Evolutionary conservation across 805 yeast genomes (phyloP).

Genomic region (Schwanniomyces sp.): DNA sequence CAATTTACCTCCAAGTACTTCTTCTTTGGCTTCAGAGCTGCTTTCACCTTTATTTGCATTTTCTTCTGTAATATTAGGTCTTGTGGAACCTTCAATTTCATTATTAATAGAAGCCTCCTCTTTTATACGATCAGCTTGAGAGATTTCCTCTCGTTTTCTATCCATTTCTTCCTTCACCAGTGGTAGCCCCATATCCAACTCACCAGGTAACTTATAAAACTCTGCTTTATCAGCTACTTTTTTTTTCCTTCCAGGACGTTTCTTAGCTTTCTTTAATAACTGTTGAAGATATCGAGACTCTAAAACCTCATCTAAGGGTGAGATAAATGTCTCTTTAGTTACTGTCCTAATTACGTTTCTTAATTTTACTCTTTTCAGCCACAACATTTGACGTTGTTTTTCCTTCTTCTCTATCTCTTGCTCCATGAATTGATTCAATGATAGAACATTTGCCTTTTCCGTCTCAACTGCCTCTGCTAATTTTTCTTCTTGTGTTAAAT

Average conservation of each 20-base stretch:
- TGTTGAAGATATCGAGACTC: slow-evolving; percentile 44
- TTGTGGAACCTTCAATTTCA: slow-evolving; percentile 2
- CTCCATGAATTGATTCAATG: slow-evolving; percentile 76
- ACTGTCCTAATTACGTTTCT: slow-evolving; percentile 56
- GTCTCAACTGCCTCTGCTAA: slow-evolving; percentile 85
- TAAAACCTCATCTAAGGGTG: slow-evolving; percentile 64
- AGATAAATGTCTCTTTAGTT: slow-evolving; percentile 49
- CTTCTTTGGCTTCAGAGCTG: too few species aligned
- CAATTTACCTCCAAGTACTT: too few species aligned
- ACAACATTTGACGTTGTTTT: slow-evolving; percentile 69
- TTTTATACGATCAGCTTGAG: too few species aligned
- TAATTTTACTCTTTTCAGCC: slow-evolving; percentile 62
- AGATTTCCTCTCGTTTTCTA: slow-evolving; percentile 15
- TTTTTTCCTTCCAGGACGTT: slow-evolving; percentile 46
- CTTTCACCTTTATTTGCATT: too few species aligned
- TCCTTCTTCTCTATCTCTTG: slow-evolving; percentile 82
- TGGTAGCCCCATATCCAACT: slow-evolving; percentile 24
- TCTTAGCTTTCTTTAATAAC: slow-evolving; percentile 36
- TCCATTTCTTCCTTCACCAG: slow-evolving; percentile 25
- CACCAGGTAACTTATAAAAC: slow-evolving; percentile 31
- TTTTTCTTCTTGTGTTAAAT: slow-evolving; percentile 70
- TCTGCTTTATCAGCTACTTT: slow-evolving; percentile 18
- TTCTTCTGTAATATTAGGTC: neutral
- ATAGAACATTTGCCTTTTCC: slow-evolving; percentile 70
- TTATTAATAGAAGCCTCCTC: slow-evolving; percentile 1